These are phyloP conservation scores for Alternaria incomplexa DNA, from an alignment of 2,329 filamentous ascomycete genomes.

Conservation along the genomic window DNA sequence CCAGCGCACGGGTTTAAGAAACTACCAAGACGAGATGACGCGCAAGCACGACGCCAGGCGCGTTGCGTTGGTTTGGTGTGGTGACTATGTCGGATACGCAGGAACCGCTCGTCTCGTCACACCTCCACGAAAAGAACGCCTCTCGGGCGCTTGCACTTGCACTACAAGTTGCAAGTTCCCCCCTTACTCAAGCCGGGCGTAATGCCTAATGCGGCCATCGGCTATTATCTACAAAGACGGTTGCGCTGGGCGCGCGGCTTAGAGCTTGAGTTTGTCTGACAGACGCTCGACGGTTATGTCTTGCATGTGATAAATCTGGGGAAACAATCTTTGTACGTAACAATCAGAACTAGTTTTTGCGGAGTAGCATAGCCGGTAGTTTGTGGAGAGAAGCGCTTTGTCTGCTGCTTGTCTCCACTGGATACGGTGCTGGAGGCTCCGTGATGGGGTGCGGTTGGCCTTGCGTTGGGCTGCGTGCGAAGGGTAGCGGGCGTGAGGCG, in stretches of 20 bases:
- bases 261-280: not conserved
- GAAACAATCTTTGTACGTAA: slow-evolving; percentile 12
- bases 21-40: not conserved
- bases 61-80: not conserved
- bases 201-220: slow-evolving; percentile 1
- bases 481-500: not conserved
- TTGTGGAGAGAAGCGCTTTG: not conserved
- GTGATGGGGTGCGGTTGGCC: not conserved
- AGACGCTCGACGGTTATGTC: not conserved
- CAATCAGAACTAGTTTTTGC: not conserved
- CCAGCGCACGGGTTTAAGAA: not conserved
- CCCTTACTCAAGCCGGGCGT: slow-evolving; percentile 1
- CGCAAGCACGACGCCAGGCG: not conserved
- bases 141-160: not conserved
- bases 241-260: not conserved
- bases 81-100: not conserved
- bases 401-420: not conserved
- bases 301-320: slow-evolving; percentile 12
- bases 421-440: not conserved
- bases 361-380: not conserved
- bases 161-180: not conserved
- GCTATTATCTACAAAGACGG: not conserved
- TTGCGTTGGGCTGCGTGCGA: not conserved
- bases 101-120: slow-evolving; percentile 3
- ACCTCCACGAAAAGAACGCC: not conserved